A percentile compares a stretch with the other conserved stretches of the same genome.
phyloP scores from a whole-genome alignment of 2,329 filamentous ascomycete species.

The Herpotrichia juniperi region DNA sequence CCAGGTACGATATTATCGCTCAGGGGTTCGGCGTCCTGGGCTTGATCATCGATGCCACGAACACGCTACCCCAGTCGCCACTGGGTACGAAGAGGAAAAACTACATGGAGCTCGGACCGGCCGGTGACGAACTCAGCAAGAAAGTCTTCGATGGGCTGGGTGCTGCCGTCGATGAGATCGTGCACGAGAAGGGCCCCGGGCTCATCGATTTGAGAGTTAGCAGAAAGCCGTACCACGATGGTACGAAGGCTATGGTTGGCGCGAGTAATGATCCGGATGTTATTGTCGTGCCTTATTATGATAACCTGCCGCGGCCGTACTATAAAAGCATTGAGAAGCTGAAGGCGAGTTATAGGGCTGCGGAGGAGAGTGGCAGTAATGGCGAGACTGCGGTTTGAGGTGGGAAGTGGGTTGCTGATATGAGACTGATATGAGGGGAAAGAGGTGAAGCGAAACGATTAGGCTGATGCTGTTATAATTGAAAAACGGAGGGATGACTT shows the following conservation, averaged over 20 bases:
- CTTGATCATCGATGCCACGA: constrained; percentile 22
- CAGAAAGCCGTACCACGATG: constrained; percentile 29
- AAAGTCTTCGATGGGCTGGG: constrained; percentile 24
- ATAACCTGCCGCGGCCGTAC: constrained; percentile 50
- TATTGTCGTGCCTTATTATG: constrained; percentile 57
- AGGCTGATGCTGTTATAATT: too few species aligned
- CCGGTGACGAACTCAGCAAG: constrained; percentile 22
- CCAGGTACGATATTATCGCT: constrained; percentile 51
- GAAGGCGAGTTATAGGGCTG: neutral
- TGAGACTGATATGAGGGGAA: too few species aligned
- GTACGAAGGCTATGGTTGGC: constrained; percentile 51
- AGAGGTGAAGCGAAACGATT: too few species aligned
- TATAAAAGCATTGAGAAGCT: constrained; percentile 16
- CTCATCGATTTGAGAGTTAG: constrained; percentile 52
- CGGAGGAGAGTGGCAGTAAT: neutral
- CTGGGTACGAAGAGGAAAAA: constrained; percentile 23
- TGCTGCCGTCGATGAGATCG: constrained; percentile 39
- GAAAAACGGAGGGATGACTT: too few species aligned
- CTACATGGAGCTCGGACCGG: constrained; percentile 21
- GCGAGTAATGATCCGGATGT: constrained; percentile 49
- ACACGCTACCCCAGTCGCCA: constrained; percentile 28
- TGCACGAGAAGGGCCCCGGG: constrained; percentile 32
- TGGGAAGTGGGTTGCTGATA: too few species aligned
- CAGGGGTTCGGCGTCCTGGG: constrained; percentile 45
- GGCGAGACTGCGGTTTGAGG: neutral